phyloP scores from a whole-genome alignment of 306 rosid species.

The Pyrus betulifolia region DNA sequence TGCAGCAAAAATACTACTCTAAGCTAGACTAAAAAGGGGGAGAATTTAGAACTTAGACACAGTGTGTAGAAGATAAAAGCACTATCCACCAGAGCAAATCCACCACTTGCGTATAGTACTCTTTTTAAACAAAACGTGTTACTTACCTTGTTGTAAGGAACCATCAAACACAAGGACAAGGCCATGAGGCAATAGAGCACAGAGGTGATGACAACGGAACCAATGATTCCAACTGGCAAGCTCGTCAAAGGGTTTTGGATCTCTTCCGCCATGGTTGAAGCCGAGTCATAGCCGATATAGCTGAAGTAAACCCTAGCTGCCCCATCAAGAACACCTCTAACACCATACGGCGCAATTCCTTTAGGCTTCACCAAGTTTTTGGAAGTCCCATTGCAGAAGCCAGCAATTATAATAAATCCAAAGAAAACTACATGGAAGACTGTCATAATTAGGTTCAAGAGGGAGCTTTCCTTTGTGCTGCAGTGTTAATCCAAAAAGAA shows the following conservation, averaged over 20 bases:
- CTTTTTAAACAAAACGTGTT: neutral
- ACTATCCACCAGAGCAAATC: neutral
- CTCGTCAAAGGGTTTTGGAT: slow-evolving; percentile 59
- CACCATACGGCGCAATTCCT: slow-evolving; percentile 73
- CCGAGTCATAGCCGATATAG: slow-evolving; percentile 92
- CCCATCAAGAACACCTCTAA: slow-evolving; percentile 71
- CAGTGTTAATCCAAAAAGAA: slow-evolving; percentile 9
- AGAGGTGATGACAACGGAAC: slow-evolving; percentile 82
- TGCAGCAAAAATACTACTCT: neutral
- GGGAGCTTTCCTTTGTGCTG: slow-evolving; percentile 95
- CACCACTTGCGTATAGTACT: neutral
- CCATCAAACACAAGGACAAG: slow-evolving; percentile 65
- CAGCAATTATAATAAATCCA: slow-evolving; percentile 72
- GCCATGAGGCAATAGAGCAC: slow-evolving; percentile 84
- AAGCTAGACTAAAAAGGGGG: neutral
- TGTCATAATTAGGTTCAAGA: slow-evolving; percentile 79
- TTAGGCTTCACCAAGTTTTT: slow-evolving; percentile 58
- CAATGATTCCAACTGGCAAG: slow-evolving; percentile 81
- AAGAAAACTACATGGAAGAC: slow-evolving; percentile 80
- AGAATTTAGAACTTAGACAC: no score
- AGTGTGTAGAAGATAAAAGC: no score
- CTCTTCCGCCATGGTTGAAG: slow-evolving; percentile 95
- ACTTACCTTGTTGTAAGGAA: slow-evolving; percentile 70
- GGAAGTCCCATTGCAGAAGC: slow-evolving; percentile 61
- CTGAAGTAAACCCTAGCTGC: slow-evolving; percentile 88